Conservation (phyloP, 148 eudicot species). For the Rhododendron ovatum region DNA sequence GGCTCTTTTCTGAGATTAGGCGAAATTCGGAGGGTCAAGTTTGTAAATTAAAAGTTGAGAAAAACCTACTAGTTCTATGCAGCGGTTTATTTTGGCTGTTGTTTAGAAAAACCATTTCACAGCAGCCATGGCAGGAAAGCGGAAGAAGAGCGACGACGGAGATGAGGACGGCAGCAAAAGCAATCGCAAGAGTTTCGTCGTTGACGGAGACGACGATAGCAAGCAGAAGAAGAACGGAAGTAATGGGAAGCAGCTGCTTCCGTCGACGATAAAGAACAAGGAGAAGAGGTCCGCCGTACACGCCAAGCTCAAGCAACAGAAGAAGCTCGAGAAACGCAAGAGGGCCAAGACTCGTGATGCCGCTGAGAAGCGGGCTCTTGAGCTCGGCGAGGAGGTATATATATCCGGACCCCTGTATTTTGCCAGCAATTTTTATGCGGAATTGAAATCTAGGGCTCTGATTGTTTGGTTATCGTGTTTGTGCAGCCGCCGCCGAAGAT, state of each 20-base stretch:
- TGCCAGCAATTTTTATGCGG: neutral
- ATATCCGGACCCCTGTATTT: neutral
- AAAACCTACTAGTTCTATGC: neutral
- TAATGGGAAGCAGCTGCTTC: constrained; percentile 37
- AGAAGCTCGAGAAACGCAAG: constrained; percentile 76
- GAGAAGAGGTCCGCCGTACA: constrained; percentile 74
- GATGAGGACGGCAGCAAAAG: constrained; percentile 9
- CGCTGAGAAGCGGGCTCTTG: constrained; percentile 68
- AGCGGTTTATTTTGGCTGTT: neutral
- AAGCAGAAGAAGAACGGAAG: constrained; percentile 21
- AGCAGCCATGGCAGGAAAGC: constrained; percentile 16
- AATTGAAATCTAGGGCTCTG: neutral
- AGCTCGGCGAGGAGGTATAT: constrained; percentile 87
- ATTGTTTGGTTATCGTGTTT: neutral
- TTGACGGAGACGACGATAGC: neutral
- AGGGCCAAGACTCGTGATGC: constrained; percentile 67
- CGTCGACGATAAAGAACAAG: constrained; percentile 85
- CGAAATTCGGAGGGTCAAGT: neutral
- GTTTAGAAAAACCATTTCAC: neutral
- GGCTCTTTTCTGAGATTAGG: neutral
- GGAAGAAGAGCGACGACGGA: constrained; percentile 21
- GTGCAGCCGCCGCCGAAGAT: constrained; percentile 64
- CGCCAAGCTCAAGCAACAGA: constrained; percentile 66
- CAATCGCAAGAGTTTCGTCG: neutral
- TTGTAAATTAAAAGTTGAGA: neutral